Conservation (phyloP, 2,329 filamentous ascomycete species). For the Chrysoporthe cubensis region DNA sequence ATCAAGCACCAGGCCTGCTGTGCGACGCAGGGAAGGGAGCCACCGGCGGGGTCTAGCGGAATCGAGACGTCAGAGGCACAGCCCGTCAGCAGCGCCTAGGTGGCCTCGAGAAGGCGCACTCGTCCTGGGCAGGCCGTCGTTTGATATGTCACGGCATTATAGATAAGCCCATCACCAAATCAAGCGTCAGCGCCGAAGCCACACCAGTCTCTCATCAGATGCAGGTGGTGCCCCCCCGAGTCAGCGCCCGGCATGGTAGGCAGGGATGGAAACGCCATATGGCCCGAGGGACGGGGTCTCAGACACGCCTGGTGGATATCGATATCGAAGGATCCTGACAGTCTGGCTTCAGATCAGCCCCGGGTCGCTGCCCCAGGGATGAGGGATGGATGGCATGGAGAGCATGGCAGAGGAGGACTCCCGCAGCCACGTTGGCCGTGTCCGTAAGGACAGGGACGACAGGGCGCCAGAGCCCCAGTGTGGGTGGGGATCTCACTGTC, state of each 20-base stretch:
- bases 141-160: slow-evolving; percentile 11
- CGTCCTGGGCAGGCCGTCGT: neutral
- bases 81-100: neutral
- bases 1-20: neutral
- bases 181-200: slow-evolving; percentile 24
- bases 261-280: slow-evolving; percentile 17
- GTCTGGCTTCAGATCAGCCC: neutral
- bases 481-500: neutral
- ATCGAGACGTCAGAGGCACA: neutral
- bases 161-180: slow-evolving; percentile 12
- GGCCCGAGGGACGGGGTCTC: slow-evolving; percentile 23
- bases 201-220: slow-evolving; percentile 14
- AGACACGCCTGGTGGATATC: slow-evolving; percentile 20
- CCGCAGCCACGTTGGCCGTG: slow-evolving; percentile 14
- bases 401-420: neutral
- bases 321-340: slow-evolving; percentile 1
- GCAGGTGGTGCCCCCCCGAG: slow-evolving; percentile 12
- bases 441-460: neutral
- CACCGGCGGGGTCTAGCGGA: neutral
- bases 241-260: slow-evolving; percentile 19
- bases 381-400: neutral
- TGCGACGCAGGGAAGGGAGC: neutral
- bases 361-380: neutral
- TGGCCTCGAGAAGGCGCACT: neutral
- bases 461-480: neutral